Evolutionary conservation across 306 rosid species (phyloP).

Genomic region (Cucurbita maxima): DNA sequence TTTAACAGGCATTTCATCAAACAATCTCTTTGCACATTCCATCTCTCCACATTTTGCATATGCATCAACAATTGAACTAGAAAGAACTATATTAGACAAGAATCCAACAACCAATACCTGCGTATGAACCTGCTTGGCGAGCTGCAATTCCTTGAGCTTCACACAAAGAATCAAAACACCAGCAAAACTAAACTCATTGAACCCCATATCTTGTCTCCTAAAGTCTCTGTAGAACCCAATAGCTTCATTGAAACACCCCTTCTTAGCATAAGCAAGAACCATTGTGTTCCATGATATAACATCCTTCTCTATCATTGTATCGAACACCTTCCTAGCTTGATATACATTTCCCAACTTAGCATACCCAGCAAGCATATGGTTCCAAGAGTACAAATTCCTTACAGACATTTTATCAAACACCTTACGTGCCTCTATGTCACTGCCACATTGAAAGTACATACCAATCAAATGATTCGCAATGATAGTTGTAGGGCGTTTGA

Average conservation of each 20-base stretch:
- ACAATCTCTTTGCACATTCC: conserved; percentile 46
- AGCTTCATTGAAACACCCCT: conserved; percentile 39
- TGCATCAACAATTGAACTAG: conserved; percentile 58
- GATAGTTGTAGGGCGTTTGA: conserved; percentile 42
- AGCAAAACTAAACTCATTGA: conserved; percentile 62
- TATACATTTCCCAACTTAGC: conserved; percentile 48
- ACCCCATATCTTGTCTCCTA: conserved; percentile 37
- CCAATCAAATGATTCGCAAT: conserved; percentile 53
- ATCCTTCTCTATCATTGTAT: conserved; percentile 52
- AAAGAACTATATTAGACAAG: conserved; percentile 46
- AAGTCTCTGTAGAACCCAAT: conserved; percentile 39
- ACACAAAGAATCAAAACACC: conserved; percentile 61
- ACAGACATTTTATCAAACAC: conserved; percentile 66
- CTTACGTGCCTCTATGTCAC: conserved; percentile 38
- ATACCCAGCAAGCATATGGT: conserved; percentile 70
- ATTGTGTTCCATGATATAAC: conserved; percentile 69
- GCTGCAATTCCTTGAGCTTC: conserved; percentile 35
- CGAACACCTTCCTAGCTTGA: conserved; percentile 43
- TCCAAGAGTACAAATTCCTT: conserved; percentile 72
- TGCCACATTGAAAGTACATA: conserved; percentile 52
- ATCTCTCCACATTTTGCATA: conserved; percentile 59
- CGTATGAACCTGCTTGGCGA: conserved; percentile 65
- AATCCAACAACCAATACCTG: conserved; percentile 65
- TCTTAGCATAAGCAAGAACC: conserved; percentile 53
- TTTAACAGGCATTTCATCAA: conserved; percentile 39